Evolutionary conservation across 2,329 filamentous ascomycete species (phyloP).

Genomic region (Ceratocystis destructans): DNA sequence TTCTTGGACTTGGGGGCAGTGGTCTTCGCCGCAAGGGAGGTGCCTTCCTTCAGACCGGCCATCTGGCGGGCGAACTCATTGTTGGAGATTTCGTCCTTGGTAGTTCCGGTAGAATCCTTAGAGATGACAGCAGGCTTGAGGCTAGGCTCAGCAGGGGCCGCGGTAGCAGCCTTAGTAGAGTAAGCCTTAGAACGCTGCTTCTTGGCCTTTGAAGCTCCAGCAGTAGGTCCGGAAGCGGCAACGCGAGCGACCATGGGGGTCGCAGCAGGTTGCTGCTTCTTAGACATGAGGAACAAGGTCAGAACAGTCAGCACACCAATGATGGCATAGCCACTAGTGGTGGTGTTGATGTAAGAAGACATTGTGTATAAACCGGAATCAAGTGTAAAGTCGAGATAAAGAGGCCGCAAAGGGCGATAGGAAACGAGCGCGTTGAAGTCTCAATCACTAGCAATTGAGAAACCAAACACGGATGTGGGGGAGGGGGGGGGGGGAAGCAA

Average conservation of each 20-base stretch:
- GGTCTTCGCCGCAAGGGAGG: constrained; percentile 35
- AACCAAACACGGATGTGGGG: neutral
- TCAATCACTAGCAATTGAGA: constrained; percentile 5
- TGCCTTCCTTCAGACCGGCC: constrained; percentile 53
- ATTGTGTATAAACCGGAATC: constrained; percentile 19
- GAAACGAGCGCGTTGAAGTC: constrained; percentile 6
- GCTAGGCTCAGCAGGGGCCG: neutral
- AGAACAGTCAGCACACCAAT: constrained; percentile 28
- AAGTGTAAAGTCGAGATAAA: constrained; percentile 6
- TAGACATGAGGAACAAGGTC: constrained; percentile 28
- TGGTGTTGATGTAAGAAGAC: constrained; percentile 22
- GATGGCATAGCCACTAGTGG: constrained; percentile 28
- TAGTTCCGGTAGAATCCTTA: constrained; percentile 26
- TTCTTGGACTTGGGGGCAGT: constrained; percentile 46
- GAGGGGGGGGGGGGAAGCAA: neutral
- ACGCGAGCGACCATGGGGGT: constrained; percentile 7
- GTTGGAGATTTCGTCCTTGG: constrained; percentile 45
- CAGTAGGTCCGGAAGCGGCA: constrained; percentile 10
- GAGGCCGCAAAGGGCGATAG: constrained; percentile 7
- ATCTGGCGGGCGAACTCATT: constrained; percentile 66
- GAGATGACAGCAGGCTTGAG: constrained; percentile 4
- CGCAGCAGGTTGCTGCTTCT: constrained; percentile 24
- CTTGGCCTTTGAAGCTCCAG: constrained; percentile 31
- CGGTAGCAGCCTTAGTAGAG: constrained; percentile 24
- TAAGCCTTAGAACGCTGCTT: constrained; percentile 35